Base-by-base conservation (phyloP, 1,284 basidiomycete genomes). In the Papiliotrema fonsecae region DNA sequence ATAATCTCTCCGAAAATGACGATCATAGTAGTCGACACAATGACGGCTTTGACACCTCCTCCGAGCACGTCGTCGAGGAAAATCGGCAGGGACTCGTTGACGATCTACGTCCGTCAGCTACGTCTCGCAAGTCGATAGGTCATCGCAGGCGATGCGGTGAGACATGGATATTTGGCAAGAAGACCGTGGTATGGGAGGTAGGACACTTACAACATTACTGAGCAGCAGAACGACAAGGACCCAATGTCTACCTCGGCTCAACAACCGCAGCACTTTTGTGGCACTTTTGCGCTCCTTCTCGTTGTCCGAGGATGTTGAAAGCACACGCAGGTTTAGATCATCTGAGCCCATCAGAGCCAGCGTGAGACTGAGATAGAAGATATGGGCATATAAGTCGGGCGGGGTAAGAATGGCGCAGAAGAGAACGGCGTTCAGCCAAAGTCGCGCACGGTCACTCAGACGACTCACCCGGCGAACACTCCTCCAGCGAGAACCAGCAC, bases 331-430 rank as follows among this genome's bases (percentile, higher is more conserved):
- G 64, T 96, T 91, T 37, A 97, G 80, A 60, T 92, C 87, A 63
- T 97, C 93, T 18, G 96, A 81, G 2, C 93, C 92, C 92, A 96
- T 96, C 27, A 96, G 77, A 5, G 88, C 92, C 19, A 97, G 82
- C 0, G 91, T 96, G 45, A 96, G 76, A 22, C 77, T 77, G n/a
- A n/a, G n/a, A n/a, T n/a, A n/a, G n/a, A n/a, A n/a, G n/a, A n/a
- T n/a, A n/a, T n/a, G n/a, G n/a, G n/a, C n/a, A n/a, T n/a, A 40
- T 32, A 28, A 3, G 28, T 42, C 16, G 42, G n/a, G n/a, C n/a
- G n/a, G n/a, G n/a, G n/a, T n/a, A n/a, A n/a, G n/a, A n/a, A n/a
- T n/a, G n/a, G n/a, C n/a, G n/a, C n/a, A n/a, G n/a, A n/a, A n/a
- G n/a, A n/a, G n/a, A n/a, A n/a, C n/a, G n/a, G n/a, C n/a, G n/a